Percentiles rank a stretch among this genome's conserved stretches.
phyloP scores from a whole-genome alignment of 306 rosid genomes.

The Vigna reflexopilosa region DNA sequence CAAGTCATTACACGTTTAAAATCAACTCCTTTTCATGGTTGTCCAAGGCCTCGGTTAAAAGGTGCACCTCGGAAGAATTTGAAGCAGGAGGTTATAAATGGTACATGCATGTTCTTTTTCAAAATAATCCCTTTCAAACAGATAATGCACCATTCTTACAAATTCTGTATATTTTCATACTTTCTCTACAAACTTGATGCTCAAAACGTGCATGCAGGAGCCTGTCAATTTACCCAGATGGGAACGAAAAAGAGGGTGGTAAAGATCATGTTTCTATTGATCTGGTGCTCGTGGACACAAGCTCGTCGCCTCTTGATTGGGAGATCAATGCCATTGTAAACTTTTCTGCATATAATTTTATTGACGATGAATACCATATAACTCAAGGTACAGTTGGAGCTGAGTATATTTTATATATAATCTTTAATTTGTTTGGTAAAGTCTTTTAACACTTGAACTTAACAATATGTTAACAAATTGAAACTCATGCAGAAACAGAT shows the following conservation, averaged over 20 bases:
- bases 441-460: too few species aligned
- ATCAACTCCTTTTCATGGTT: conserved; percentile 50
- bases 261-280: conserved; percentile 51
- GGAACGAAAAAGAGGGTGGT: conserved; percentile 43
- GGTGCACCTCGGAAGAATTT: conserved; percentile 44
- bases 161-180: too few species aligned
- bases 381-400: conserved; percentile 43
- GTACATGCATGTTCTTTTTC: conserved; percentile 35
- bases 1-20: conserved; percentile 52
- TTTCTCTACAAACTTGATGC: too few species aligned
- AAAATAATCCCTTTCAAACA: not conserved
- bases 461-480: not conserved
- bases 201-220: conserved; percentile 32
- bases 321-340: conserved; percentile 53
- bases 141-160: too few species aligned
- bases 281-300: conserved; percentile 23
- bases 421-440: too few species aligned
- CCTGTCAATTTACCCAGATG: conserved; percentile 45
- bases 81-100: conserved; percentile 54
- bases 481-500: conserved; percentile 40
- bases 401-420: too few species aligned
- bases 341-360: conserved; percentile 43
- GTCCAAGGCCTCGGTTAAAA: conserved; percentile 42
- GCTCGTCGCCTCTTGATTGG: conserved; percentile 43
- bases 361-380: conserved; percentile 34